phyloP scores from a whole-genome alignment of 2,329 filamentous ascomycete species.

The Aspergillus uvarum region DNA sequence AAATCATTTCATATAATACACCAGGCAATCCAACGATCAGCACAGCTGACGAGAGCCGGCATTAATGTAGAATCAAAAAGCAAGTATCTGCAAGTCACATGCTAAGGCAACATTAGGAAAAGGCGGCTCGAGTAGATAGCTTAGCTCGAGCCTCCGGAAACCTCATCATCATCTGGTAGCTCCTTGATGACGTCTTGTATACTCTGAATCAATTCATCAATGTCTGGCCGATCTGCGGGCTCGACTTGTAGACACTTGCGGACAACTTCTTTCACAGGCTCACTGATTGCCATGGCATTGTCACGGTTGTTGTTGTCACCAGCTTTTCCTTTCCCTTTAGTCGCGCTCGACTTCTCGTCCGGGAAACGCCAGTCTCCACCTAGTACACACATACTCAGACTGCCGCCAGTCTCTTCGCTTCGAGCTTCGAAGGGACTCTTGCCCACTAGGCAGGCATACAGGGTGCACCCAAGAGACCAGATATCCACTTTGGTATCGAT shows the following conservation, averaged over 20 bases:
- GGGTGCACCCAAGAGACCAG: slow-evolving; percentile 95
- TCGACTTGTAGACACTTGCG: slow-evolving; percentile 83
- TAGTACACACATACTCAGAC: slow-evolving; percentile 85
- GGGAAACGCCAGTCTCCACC: slow-evolving; percentile 97
- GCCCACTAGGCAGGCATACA: slow-evolving; percentile 93
- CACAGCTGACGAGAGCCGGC: background rate
- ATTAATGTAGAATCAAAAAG: slow-evolving; percentile 2
- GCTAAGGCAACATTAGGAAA: slow-evolving; percentile 1
- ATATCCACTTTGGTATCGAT: slow-evolving; percentile 98
- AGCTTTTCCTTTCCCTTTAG: slow-evolving; percentile 57
- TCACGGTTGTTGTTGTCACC: slow-evolving; percentile 29
- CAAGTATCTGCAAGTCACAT: background rate
- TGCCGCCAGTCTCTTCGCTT: slow-evolving; percentile 93
- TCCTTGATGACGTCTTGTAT: slow-evolving; percentile 71
- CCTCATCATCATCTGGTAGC: slow-evolving; percentile 62
- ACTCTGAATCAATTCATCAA: slow-evolving; percentile 76
- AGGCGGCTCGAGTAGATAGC: background rate
- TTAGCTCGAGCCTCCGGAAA: slow-evolving; percentile 27
- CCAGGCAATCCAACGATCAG: background rate
- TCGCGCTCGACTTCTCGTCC: slow-evolving; percentile 68
- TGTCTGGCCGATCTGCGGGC: slow-evolving; percentile 80
- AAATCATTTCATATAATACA: slow-evolving; percentile 26
- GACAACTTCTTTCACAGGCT: slow-evolving; percentile 82
- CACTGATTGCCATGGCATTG: slow-evolving; percentile 65
- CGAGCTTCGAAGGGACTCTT: slow-evolving; percentile 97